Base-by-base conservation (phyloP, 208 protist genomes). In the Crithidia bombi region DNA sequence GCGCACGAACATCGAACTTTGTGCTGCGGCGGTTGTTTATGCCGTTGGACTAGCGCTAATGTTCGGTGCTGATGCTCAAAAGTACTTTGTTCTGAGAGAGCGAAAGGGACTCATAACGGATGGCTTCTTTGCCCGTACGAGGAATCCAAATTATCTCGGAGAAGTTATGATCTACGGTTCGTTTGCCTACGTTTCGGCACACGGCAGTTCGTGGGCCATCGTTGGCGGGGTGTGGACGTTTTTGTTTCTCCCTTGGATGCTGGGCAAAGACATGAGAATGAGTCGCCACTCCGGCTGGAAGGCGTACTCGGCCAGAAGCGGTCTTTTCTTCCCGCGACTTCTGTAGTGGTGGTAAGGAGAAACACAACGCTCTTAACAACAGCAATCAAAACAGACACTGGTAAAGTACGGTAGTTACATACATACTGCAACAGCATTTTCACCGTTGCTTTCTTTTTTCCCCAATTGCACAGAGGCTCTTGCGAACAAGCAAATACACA, bases 81-180 rank as follows among this genome's bases (percentile, higher is more conserved):
- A 96, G 70, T 91, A 96, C 65, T 92, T 92, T 75, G 78, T 87
- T 2, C 78, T 96, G 39, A 65, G 82, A 39, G 65, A 82, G 51
- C 65, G 62, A 43, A 82, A 90, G 47, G 83, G 83, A 4, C 82
- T 96, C 17, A 93, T 96, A 39, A 96, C 87, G 0, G 76, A 94
- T 58, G 87, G 89, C 32, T 93, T 96, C 49, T 96, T 93, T 66
- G 76, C 83, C 10, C 83, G 78, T 21, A 81, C 90, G 10, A 69
- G 91, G 10, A 89, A 96, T 61, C 91, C 91, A 12, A 96, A 96
- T 47, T 96, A 96, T 52, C 80, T 96, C 14, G 91, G 91, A 15
- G 91, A 96, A 65, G 87, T 94, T 63, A 87, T 96, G 75, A 90
- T 96, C 59, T 96, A 96, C 59, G 87, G 87, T 25, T 83, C 86